Evolutionary conservation across 1,139 yeast species (phyloP).

Genomic region (Sugiyamaella paludigena): DNA sequence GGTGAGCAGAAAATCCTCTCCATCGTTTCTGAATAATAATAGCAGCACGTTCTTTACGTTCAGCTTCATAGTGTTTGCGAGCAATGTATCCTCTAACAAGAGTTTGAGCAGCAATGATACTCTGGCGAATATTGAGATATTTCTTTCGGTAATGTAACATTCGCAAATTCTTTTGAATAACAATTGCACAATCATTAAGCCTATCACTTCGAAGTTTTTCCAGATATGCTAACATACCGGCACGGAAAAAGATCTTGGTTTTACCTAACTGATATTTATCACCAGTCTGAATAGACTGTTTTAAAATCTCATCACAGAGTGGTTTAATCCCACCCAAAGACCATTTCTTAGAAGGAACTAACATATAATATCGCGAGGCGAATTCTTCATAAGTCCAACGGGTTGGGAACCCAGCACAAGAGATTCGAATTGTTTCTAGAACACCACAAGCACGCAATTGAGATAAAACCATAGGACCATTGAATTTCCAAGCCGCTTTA

Average conservation of each 20-base stretch:
- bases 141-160: constrained; percentile 61
- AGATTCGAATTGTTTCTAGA: constrained; percentile 89
- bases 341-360: constrained; percentile 72
- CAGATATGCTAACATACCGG: constrained; percentile 86
- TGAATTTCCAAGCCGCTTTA: constrained; percentile 94
- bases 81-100: constrained; percentile 60
- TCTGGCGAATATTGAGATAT: constrained; percentile 54
- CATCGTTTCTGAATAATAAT: constrained; percentile 66
- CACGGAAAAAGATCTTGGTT: constrained; percentile 88
- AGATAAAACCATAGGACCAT: constrained; percentile 89
- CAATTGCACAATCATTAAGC: constrained; percentile 69
- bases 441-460: constrained; percentile 99
- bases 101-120: constrained; percentile 60
- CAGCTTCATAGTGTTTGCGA: constrained; percentile 56
- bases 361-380: constrained; percentile 82
- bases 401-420: constrained; percentile 98
- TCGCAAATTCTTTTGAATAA: constrained; percentile 83
- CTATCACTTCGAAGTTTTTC: constrained; percentile 84
- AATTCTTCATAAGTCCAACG: constrained; percentile 95
- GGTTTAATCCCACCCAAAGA: constrained; percentile 52
- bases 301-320: constrained; percentile 67
- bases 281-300: constrained; percentile 55
- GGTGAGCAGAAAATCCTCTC: constrained; percentile 63
- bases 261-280: constrained; percentile 74
- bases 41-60: constrained; percentile 66